Evolutionary conservation across 1,139 yeast genomes (phyloP).

Genomic region (Blastobotrys apis): DNA sequence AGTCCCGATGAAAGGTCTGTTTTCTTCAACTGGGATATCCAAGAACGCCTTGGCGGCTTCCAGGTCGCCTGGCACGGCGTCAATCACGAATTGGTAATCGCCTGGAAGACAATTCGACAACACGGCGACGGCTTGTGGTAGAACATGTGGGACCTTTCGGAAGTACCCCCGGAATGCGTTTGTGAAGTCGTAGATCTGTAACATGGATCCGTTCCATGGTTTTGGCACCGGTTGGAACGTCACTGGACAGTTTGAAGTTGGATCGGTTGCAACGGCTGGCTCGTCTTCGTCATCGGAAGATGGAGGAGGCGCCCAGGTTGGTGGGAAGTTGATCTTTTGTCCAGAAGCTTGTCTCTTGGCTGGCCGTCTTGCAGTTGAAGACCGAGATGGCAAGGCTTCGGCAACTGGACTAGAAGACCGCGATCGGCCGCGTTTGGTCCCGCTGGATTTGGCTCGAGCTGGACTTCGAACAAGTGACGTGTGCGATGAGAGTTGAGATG

Average conservation of each 20-base stretch:
- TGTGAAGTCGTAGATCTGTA: slow-evolving; percentile 7
- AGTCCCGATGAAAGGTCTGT: neutral
- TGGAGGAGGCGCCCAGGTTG: neutral
- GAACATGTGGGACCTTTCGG: neutral
- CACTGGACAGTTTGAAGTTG: neutral
- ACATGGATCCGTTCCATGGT: slow-evolving; percentile 13
- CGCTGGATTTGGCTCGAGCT: too few species aligned
- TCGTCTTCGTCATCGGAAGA: neutral
- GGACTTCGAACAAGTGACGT: too few species aligned
- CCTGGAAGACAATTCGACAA: neutral
- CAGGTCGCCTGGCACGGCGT: slow-evolving; percentile 1
- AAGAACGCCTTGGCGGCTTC: slow-evolving; percentile 1
- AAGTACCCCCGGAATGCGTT: slow-evolving; percentile 5
- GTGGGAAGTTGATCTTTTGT: neutral
- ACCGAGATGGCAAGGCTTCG: neutral
- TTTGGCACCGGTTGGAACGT: slow-evolving; percentile 1
- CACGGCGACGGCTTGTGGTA: slow-evolving; percentile 3
- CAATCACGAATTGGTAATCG: neutral
- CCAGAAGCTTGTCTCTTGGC: neutral
- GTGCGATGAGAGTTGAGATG: slow-evolving; percentile 1
- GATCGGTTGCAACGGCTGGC: neutral
- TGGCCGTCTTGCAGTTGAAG: neutral
- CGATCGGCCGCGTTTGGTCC: neutral
- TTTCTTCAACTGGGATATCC: neutral
- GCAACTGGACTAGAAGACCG: neutral